Evolutionary conservation across 2,329 filamentous ascomycete genomes (phyloP).

Genomic region (Colletotrichum gigasporum): DNA sequence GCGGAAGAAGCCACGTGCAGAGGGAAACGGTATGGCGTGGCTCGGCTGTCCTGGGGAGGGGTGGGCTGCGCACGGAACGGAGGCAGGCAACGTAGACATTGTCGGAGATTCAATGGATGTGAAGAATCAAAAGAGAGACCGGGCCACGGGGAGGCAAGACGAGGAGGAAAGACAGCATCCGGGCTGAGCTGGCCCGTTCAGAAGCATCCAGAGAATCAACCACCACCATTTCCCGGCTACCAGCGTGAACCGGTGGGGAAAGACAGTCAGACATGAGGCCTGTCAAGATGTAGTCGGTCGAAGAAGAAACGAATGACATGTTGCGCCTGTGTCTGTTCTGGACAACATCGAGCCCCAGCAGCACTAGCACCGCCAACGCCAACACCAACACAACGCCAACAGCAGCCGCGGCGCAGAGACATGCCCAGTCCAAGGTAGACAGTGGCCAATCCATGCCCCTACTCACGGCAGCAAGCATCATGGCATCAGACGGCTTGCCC

Average conservation of each 20-base stretch:
- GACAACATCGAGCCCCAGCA: too few species aligned
- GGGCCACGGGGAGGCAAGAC: neutral
- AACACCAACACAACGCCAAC: neutral
- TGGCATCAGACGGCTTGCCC: neutral
- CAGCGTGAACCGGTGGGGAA: conserved; percentile 25
- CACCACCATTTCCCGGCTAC: conserved; percentile 4
- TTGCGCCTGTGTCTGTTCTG: neutral
- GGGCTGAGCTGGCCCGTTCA: neutral
- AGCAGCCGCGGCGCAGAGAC: neutral
- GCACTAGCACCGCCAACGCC: neutral
- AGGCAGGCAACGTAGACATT: neutral
- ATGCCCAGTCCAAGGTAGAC: neutral
- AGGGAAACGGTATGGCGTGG: neutral
- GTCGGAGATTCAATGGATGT: neutral
- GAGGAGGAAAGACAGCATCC: neutral
- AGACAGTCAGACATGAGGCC: neutral
- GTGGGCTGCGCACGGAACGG: neutral
- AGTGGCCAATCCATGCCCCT: neutral
- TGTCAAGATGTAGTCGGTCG: neutral
- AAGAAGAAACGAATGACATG: too few species aligned
- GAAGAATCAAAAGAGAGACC: neutral
- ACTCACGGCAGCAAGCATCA: conserved; percentile 9
- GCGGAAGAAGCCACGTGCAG: neutral
- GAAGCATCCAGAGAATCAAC: neutral
- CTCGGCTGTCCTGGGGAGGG: neutral